Percentiles rank a stretch among this genome's conserved stretches.
phyloP scores from a whole-genome alignment of 2,329 filamentous ascomycete genomes.

The Neofusicoccum cordaticola region DNA sequence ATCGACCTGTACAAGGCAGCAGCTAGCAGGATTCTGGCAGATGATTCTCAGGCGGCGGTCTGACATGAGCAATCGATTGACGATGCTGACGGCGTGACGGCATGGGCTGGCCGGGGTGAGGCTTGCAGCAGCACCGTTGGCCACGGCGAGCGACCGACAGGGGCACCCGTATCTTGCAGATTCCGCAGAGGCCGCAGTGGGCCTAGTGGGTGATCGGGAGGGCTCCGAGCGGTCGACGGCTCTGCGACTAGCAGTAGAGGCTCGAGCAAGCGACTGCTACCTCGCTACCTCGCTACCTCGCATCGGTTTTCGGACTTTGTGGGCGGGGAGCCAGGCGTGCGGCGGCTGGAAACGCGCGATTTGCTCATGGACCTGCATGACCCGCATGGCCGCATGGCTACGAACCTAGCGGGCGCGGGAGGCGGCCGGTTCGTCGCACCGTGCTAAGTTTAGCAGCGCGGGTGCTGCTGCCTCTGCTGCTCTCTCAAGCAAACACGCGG shows the following conservation, averaged over 20 bases:
- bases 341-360: neutral
- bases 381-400: constrained; percentile 12
- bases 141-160: neutral
- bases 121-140: neutral
- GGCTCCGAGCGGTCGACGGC: neutral
- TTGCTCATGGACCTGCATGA: constrained; percentile 40
- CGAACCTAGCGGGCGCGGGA: constrained; percentile 43
- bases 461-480: neutral
- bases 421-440: neutral
- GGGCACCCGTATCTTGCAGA: neutral
- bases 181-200: too few species aligned
- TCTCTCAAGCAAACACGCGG: neutral
- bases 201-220: neutral
- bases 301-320: constrained; percentile 17
- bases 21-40: neutral
- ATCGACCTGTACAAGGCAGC: neutral
- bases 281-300: neutral
- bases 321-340: constrained; percentile 21
- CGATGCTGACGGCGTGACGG: neutral
- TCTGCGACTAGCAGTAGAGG: neutral
- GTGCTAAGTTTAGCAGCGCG: neutral
- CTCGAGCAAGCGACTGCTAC: neutral
- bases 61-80: neutral
- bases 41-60: neutral
- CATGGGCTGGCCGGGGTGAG: neutral